Conservation (phyloP, 2,329 filamentous ascomycete genomes). For the Pseudocercospora fijiensis region DNA sequence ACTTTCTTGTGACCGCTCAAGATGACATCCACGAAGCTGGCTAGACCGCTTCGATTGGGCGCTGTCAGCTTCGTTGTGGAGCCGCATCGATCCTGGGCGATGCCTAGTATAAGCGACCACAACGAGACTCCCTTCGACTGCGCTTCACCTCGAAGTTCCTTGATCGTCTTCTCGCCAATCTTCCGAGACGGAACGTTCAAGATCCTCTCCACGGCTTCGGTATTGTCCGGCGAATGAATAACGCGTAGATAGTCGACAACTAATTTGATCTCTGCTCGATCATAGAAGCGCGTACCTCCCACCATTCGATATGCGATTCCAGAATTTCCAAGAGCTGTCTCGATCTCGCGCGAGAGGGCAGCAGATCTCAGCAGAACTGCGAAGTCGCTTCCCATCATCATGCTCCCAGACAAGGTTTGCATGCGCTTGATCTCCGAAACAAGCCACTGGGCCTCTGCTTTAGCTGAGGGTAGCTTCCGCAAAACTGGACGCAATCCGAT, state of each 20-base stretch:
- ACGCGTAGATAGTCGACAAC: constrained; percentile 85
- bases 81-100: constrained; percentile 53
- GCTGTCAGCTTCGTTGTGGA: constrained; percentile 57
- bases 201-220: constrained; percentile 78
- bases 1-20: constrained; percentile 58
- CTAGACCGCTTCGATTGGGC: constrained; percentile 57
- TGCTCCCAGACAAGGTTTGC: constrained; percentile 67
- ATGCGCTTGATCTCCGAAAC: constrained; percentile 76
- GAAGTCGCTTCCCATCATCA: constrained; percentile 74
- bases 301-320: constrained; percentile 92
- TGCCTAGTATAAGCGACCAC: constrained; percentile 69
- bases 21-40: constrained; percentile 60
- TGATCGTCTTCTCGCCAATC: constrained; percentile 77
- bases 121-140: constrained; percentile 67
- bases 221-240: constrained; percentile 80
- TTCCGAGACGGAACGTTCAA: constrained; percentile 81
- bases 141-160: constrained; percentile 72
- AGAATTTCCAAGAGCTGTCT: constrained; percentile 73
- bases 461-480: constrained; percentile 67
- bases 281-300: constrained; percentile 86
- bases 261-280: constrained; percentile 83
- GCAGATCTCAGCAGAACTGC: constrained; percentile 86
- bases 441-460: constrained; percentile 82
- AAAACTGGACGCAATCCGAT: constrained; percentile 79
- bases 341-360: constrained; percentile 78